Evolutionary conservation across 139 green algal species (phyloP), one percentile per base, ranked within the genome.

Genomic region (Tetratostichococcus sp.): DNA sequence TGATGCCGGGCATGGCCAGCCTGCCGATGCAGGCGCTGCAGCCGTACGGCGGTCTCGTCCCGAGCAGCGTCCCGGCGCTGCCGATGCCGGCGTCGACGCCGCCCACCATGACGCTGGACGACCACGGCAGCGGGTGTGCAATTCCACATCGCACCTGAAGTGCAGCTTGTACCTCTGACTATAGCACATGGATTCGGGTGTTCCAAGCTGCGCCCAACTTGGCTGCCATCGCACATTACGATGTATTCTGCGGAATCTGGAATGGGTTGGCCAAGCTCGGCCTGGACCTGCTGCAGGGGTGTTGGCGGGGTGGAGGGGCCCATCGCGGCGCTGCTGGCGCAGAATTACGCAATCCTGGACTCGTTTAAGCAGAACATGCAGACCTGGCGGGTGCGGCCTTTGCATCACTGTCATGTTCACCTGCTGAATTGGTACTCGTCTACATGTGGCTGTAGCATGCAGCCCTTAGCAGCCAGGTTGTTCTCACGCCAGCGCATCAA

Each of bases 291-390:
- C 19, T 23, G 19, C 50, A 62, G 50, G 14, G 50, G 50, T 8
- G 69, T 68, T 4, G 78, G 39, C 39, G 72, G 39, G 26, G 68
- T 74, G 33, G 80, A 65, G 0, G 80, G 71, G 4, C 57, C 74
- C 26, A 76, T 90, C 11, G 72, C 73, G 17, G 65, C 82, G 65
- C 75, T 86, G 43, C 79, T 92, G 23, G 80, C 91, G 42, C 39
- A 86, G 6, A 94, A 94, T 69, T 82, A 88, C 32, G 65, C 72
- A 30, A 89, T 94, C 21, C 76, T 95, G 5, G 80, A 82, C 23
- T 74, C 87, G 43, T 91, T 89, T 71, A 87, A 85, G 39, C 35
- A 75, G 30, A 93, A 87, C 72, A 90, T 88, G 85, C 50, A 62
- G 50, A 62, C 50, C 50, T 62, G 50, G 50, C 50, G 50, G 50